phyloP scores from a whole-genome alignment of 1,139 yeast genomes.

The Ogataea hybrid region DNA sequence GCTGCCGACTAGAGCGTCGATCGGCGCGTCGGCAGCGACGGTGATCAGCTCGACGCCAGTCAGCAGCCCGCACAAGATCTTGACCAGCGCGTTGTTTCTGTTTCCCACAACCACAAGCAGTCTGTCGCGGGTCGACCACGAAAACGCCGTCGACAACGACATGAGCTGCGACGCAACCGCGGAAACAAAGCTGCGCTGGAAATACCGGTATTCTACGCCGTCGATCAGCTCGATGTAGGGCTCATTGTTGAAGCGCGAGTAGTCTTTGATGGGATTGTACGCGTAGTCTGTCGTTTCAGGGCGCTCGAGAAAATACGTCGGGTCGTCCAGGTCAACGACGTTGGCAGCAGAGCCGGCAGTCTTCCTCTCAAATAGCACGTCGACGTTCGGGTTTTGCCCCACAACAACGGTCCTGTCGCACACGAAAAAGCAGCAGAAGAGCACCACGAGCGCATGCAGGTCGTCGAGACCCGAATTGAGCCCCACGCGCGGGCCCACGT shows the following conservation, averaged over 20 bases:
- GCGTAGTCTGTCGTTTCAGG: slow-evolving; percentile 7
- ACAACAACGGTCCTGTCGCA: slow-evolving; percentile 24
- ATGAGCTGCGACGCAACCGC: slow-evolving; percentile 61
- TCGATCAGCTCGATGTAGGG: slow-evolving; percentile 38
- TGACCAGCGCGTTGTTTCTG: slow-evolving; percentile 24
- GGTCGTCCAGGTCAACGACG: slow-evolving; percentile 7
- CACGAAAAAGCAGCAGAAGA: slow-evolving; percentile 29
- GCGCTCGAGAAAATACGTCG: slow-evolving; percentile 1
- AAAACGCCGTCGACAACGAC: slow-evolving; percentile 50
- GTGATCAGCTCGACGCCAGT: slow-evolving; percentile 19
- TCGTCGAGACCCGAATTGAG: slow-evolving; percentile 21
- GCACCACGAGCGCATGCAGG: slow-evolving; percentile 22
- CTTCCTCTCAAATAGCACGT: not conserved
- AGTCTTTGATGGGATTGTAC: slow-evolving; percentile 24
- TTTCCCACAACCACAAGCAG: slow-evolving; percentile 38
- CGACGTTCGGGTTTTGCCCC: not conserved
- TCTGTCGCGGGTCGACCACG: slow-evolving; percentile 40
- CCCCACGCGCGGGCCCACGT: slow-evolving; percentile 19
- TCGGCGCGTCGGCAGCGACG: slow-evolving; percentile 7
- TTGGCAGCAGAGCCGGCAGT: not conserved
- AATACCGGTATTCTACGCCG: slow-evolving; percentile 37
- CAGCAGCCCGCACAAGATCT: slow-evolving; percentile 28
- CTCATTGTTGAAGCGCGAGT: slow-evolving; percentile 24
- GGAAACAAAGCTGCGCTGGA: slow-evolving; percentile 63
- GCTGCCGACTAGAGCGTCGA: slow-evolving; percentile 7